Conservation (phyloP, 2,329 filamentous ascomycete species). For the Pseudohalonectria lignicola region DNA sequence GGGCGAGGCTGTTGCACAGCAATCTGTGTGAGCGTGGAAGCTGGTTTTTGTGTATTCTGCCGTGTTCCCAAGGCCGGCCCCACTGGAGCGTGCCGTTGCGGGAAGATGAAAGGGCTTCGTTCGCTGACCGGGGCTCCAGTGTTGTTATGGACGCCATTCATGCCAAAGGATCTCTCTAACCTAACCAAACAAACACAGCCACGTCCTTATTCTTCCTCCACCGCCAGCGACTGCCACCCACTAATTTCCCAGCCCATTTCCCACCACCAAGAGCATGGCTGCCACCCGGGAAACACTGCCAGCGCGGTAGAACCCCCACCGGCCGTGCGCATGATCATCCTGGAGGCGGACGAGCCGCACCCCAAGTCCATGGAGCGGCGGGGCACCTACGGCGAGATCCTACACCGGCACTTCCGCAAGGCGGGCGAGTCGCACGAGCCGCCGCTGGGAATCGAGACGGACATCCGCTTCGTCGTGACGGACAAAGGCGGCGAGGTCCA, state of each 20-base stretch:
- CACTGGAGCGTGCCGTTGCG: too few species aligned
- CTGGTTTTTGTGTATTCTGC: too few species aligned
- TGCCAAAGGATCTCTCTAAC: neutral
- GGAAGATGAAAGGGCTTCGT: too few species aligned
- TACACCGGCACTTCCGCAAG: slow-evolving; percentile 36
- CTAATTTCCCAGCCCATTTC: too few species aligned
- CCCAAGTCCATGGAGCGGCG: slow-evolving; percentile 33
- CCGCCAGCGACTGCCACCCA: too few species aligned
- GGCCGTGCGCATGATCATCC: slow-evolving; percentile 31
- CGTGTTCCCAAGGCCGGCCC: too few species aligned
- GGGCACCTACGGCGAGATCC: slow-evolving; percentile 43
- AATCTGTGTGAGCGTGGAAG: too few species aligned
- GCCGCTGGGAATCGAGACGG: slow-evolving; percentile 40
- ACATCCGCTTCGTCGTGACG: slow-evolving; percentile 42
- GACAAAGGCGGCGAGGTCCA: slow-evolving; percentile 35
- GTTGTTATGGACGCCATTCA: neutral
- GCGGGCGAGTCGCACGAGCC: slow-evolving; percentile 42
- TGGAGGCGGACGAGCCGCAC: slow-evolving; percentile 47
- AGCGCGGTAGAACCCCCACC: neutral
- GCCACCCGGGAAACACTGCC: neutral
- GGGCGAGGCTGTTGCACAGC: too few species aligned
- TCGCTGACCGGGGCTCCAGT: too few species aligned
- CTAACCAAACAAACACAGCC: neutral
- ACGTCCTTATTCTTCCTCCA: too few species aligned
- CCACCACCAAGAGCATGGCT: too few species aligned